These are phyloP conservation scores for Lignosus rhinocerotis DNA, from an alignment of 1,284 basidiomycete species.

Conservation along the genomic window DNA sequence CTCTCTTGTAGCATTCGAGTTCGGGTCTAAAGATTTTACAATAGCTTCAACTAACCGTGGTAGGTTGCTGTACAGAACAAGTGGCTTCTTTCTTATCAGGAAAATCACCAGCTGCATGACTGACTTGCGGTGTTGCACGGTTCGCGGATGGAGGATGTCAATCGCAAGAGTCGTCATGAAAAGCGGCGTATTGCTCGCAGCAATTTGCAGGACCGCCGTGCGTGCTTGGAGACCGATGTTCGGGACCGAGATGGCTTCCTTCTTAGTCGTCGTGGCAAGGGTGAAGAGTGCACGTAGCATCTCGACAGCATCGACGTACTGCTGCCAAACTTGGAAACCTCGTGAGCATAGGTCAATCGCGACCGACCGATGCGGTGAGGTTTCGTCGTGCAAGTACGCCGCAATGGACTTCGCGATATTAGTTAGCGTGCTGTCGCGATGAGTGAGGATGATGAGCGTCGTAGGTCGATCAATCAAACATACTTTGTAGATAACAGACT, in stretches of 20 bases:
- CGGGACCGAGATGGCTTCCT: slow-evolving; percentile 65
- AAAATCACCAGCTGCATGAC: slow-evolving; percentile 95
- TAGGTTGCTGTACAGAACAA: slow-evolving; percentile 84
- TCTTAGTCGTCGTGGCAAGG: slow-evolving; percentile 72
- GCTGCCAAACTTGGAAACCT: slow-evolving; percentile 93
- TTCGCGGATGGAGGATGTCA: slow-evolving; percentile 85
- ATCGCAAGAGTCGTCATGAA: slow-evolving; percentile 95
- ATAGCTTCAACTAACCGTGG: slow-evolving; percentile 93
- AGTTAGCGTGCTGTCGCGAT: slow-evolving; percentile 66
- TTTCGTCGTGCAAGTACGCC: slow-evolving; percentile 74
- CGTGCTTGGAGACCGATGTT: slow-evolving; percentile 73
- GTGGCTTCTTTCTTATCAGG: slow-evolving; percentile 89
- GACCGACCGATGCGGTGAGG: slow-evolving; percentile 64
- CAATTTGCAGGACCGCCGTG: slow-evolving; percentile 82
- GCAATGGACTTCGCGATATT: slow-evolving; percentile 85
- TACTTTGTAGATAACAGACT: slow-evolving; percentile 75
- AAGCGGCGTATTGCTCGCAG: slow-evolving; percentile 80
- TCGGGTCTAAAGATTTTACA: slow-evolving; percentile 95
- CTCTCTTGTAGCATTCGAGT: slow-evolving; percentile 79
- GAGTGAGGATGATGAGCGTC: not conserved
- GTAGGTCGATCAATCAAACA: slow-evolving; percentile 17
- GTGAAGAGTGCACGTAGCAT: slow-evolving; percentile 85
- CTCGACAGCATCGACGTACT: slow-evolving; percentile 90
- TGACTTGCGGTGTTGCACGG: slow-evolving; percentile 79
- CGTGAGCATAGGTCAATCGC: slow-evolving; percentile 89